Evolutionary conservation across 345 rosid species (phyloP), one percentile per base, ranked within the genome.

Genomic region (Camelina hispida): DNA sequence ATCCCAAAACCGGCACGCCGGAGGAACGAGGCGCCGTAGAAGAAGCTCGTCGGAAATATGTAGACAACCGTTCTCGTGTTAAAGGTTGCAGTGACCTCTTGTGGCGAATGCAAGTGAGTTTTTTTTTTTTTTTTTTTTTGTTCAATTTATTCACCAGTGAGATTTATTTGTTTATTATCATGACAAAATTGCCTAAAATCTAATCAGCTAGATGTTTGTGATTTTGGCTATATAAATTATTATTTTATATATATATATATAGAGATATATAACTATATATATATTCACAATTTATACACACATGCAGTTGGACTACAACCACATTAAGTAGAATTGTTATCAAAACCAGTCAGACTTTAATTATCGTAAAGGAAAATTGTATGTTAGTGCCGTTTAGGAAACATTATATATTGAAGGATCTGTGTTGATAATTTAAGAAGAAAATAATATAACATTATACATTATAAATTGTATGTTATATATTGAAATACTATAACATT

Each of bases 21-120:
- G 79, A 86, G 54, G 88, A 84, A 52, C 76, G 83, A 69, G 74
- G 73, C 7, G 74, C 74, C n/a, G 83, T 83, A 0, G 83, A 79
- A 55, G 80, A 81, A 34, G 84, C 86, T 82, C 89, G 89, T 32
- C 83, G 71, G 25, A 40, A 11, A 20, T 86, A 55, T 59, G 57
- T 68, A 50, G 43, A 32, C 0, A 79, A 79, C 65, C 87, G 84
- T 12, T 38, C 18, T 28, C 80, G 54, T 5, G 83, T 82, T 47
- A 77, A 79, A 74, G 78, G 81, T 3, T 57, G 81, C 32, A 74
- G 82, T 17, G 89, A 86, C 38, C 86, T 86, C 35, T 65, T 84
- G 14, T 84, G 85, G 86, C 83, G 84, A 7, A 53, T 74, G 77
- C 87, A 85, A 83, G 86, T 86, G 62, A 66, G 74, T 66, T 46